phyloP scores from a whole-genome alignment of 2,329 filamentous ascomycete genomes.

The Albifimbria verrucaria region DNA sequence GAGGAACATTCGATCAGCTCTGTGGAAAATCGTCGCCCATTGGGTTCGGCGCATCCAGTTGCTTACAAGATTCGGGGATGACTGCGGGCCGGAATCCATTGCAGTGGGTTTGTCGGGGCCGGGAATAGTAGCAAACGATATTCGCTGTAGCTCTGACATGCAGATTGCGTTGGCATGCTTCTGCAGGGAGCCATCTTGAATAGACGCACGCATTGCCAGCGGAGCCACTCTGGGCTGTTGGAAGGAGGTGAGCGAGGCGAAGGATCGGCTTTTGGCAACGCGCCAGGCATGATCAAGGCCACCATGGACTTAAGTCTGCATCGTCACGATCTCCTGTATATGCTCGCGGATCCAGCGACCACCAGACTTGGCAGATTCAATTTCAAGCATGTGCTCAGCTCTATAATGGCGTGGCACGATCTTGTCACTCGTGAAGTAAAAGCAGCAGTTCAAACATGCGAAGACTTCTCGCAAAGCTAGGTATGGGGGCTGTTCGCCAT shows the following conservation, averaged over 20 bases:
- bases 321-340: neutral
- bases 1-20: neutral
- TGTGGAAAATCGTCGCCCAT: neutral
- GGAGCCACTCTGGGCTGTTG: neutral
- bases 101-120: neutral
- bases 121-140: neutral
- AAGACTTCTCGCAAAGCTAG: neutral
- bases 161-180: neutral
- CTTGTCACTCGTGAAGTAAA: neutral
- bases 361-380: neutral
- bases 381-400: neutral
- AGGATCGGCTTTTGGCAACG: neutral
- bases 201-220: neutral
- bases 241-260: neutral
- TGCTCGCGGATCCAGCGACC: neutral
- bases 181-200: neutral
- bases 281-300: neutral
- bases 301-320: neutral
- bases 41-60: neutral
- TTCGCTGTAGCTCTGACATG: neutral
- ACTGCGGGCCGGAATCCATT: neutral
- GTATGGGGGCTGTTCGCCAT: neutral
- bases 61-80: neutral
- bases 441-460: neutral
- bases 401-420: neutral